Evolutionary conservation across 495 filamentous ascomycete genomes (phyloP).

Genomic region (Pseudotulostoma volvatum): DNA sequence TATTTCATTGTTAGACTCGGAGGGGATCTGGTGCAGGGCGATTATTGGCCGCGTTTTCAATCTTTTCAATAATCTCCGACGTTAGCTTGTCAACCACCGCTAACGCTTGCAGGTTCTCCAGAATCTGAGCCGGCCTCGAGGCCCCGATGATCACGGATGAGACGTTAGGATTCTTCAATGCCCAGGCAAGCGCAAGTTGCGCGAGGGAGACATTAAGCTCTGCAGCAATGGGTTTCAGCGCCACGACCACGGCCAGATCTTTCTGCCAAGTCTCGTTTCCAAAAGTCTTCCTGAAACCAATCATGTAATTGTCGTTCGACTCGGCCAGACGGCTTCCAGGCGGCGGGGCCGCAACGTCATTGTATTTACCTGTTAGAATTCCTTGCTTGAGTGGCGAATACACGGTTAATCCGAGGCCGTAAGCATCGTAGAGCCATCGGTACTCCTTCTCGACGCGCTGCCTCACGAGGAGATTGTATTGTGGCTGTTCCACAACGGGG

Average conservation of each 20-base stretch:
- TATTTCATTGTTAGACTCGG: no score
- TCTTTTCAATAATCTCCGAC: slow-evolving; percentile 8
- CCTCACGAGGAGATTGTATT: slow-evolving; percentile 60
- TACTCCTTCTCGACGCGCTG: slow-evolving; percentile 66
- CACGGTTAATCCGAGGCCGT: slow-evolving; percentile 54
- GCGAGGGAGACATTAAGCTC: slow-evolving; percentile 39
- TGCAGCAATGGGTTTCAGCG: slow-evolving; percentile 30
- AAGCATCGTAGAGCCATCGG: slow-evolving; percentile 43
- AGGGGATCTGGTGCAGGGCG: neutral
- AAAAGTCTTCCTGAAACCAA: slow-evolving; percentile 6
- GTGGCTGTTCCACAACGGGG: slow-evolving; percentile 70
- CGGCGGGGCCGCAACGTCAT: slow-evolving; percentile 30
- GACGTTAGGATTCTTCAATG: slow-evolving; percentile 46
- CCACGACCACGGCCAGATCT: slow-evolving; percentile 5
- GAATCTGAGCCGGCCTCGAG: slow-evolving; percentile 4
- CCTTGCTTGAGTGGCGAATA: slow-evolving; percentile 60
- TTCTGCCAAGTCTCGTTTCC: slow-evolving; percentile 7
- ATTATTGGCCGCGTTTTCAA: slow-evolving; percentile 1
- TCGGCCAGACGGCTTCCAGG: slow-evolving; percentile 24
- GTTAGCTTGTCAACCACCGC: slow-evolving; percentile 9
- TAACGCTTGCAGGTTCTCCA: slow-evolving; percentile 8
- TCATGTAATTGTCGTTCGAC: no score
- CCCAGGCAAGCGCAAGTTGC: slow-evolving; percentile 50
- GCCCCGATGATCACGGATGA: slow-evolving; percentile 26
- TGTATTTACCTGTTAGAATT: slow-evolving; percentile 71